These are phyloP conservation scores for Blastocystis hominis DNA, from an alignment of 352 stramenopile species.

Conservation along the genomic window DNA sequence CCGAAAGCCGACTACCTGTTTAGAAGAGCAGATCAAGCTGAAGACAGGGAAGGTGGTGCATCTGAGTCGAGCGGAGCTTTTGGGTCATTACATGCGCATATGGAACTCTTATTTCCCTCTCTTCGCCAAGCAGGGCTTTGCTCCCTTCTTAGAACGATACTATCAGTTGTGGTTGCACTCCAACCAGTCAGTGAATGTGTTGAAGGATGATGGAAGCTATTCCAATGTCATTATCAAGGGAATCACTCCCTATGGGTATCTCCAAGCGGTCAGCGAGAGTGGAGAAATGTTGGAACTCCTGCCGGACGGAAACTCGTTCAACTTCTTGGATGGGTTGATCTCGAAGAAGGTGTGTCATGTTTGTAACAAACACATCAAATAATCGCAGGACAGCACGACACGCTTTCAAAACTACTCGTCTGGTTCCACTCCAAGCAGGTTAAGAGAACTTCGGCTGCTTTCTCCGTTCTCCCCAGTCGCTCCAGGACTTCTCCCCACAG, in stretches of 20 bases:
- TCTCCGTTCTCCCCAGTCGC: not conserved
- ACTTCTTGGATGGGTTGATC: slow-evolving; percentile 61
- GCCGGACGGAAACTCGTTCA: slow-evolving; percentile 60
- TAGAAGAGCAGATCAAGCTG: slow-evolving; percentile 40
- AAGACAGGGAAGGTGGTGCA: not conserved
- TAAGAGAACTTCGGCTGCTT: not conserved
- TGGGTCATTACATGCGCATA: slow-evolving; percentile 30
- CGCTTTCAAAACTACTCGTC: slow-evolving; percentile 22
- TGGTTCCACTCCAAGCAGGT: not conserved
- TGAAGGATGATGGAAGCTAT: slow-evolving; percentile 52
- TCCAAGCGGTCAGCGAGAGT: slow-evolving; percentile 53
- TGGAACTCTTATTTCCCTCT: not conserved
- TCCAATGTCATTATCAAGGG: slow-evolving; percentile 59
- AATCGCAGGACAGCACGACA: not conserved
- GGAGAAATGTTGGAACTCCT: slow-evolving; percentile 57
- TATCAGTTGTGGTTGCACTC: slow-evolving; percentile 59
- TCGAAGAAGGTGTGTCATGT: slow-evolving; percentile 57
- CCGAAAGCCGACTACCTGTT: slow-evolving; percentile 52
- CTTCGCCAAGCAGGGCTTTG: slow-evolving; percentile 7
- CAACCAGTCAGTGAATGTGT: slow-evolving; percentile 59
- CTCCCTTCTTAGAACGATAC: slow-evolving; percentile 14
- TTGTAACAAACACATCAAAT: slow-evolving; percentile 48
- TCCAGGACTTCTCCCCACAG: not conserved
- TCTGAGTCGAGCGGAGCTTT: not conserved
- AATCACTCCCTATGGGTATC: slow-evolving; percentile 40